These are phyloP conservation scores for Flueggea neowawraea DNA, from an alignment of 441 rosid species.

Conservation along the genomic window DNA sequence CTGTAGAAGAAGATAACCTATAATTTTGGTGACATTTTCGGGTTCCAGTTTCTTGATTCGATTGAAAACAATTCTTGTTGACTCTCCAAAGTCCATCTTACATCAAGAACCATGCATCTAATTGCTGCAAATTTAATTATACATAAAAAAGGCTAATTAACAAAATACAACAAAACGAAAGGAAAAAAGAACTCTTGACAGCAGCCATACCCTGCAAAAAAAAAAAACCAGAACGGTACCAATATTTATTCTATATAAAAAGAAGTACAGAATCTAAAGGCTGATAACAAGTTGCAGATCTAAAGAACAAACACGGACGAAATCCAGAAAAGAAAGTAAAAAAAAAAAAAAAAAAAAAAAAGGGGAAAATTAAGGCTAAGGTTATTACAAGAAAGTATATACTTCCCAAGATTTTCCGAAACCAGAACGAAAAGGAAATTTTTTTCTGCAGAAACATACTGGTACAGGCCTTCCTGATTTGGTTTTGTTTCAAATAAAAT, in stretches of 20 bases:
- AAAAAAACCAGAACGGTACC: not conserved
- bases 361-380: no score
- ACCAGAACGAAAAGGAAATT: no score
- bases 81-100: conserved; percentile 50
- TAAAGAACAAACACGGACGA: not conserved
- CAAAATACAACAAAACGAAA: not conserved
- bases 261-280: not conserved
- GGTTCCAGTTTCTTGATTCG: conserved; percentile 57
- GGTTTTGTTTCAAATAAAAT: no score
- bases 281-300: not conserved
- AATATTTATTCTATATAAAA: not conserved
- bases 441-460: no score
- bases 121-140: not conserved
- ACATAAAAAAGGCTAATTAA: not conserved
- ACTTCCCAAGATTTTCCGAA: no score
- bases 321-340: not conserved
- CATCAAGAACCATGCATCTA: conserved; percentile 1
- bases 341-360: not conserved
- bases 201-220: no score
- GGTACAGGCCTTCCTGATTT: no score
- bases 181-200: not conserved
- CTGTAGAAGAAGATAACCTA: conserved; percentile 51
- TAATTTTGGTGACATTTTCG: conserved; percentile 45
- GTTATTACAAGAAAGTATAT: no score
- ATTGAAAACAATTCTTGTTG: conserved; percentile 38